Base-by-base conservation (phyloP, 139 green algal species). In the Chlorella sp. region DNA sequence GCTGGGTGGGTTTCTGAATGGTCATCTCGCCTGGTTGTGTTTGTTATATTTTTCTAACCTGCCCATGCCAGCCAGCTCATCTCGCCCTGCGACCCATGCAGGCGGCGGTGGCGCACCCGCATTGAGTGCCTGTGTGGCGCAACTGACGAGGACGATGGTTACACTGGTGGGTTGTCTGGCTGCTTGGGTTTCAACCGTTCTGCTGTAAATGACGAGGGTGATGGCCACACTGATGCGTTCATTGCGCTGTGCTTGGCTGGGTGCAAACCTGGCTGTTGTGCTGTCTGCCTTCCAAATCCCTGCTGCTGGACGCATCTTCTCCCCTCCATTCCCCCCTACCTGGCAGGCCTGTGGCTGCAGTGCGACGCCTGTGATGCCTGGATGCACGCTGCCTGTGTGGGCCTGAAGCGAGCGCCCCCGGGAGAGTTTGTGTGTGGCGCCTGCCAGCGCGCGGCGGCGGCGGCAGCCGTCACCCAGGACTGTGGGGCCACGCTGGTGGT, bases 401-500 rank as follows among this genome's bases (percentile, higher is more conserved):
- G 93, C 21, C 74, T 89, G 34, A 74, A 80, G 41, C 38, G 68
- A 21, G 21, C 57, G n/a, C n/a, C 81, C 9, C 71, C 74, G 65
- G 85, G 74, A 32, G 81, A 79, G 47, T 90, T 84, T 62, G 47
- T 90, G 34, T 97, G 94, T 87, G 80, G 69, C 7, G 32, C 38
- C 12, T 97, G 94, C 88, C 62, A 87, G 32, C 83, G 83, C 6
- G 74, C 81, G 21, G 30, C 32, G 6, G 90, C 92, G 6, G 60
- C 71, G 47, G 32, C 72, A n/a, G 56, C 88, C 62, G 91, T 95
- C 0, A 80, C 56, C 0, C 60, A 81, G 51, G 78, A 89, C 13
- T 95, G 90, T 36, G 89, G 91, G 3, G 92, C 96, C 9, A 98
- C 96, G 3, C 91, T 99, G 7, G 94, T 99, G 32, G 94, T 99